A percentile compares a stretch with the other conserved stretches of the same genome.
Evolutionary conservation across 1,139 yeast species (phyloP).

Genomic region (Nakaseomyces uthaithaninus): DNA sequence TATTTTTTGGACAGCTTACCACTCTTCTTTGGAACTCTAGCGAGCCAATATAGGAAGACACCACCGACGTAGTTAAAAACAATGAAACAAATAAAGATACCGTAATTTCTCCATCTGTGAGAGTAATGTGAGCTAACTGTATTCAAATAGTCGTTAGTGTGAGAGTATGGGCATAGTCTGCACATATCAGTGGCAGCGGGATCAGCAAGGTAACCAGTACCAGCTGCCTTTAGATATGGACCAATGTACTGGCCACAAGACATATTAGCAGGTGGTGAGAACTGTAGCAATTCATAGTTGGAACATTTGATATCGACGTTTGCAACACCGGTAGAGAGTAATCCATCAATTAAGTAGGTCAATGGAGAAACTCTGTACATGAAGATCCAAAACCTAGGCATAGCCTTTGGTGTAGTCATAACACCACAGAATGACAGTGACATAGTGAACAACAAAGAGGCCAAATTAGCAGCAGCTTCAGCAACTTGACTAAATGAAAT

Average conservation of each 20-base stretch:
- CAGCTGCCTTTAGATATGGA: slow-evolving; percentile 38
- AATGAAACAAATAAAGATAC: slow-evolving; percentile 38
- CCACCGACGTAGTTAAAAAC: slow-evolving; percentile 45
- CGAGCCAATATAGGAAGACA: slow-evolving; percentile 56
- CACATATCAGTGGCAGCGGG: slow-evolving; percentile 39
- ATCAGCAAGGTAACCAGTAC: slow-evolving; percentile 46
- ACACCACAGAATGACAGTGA: slow-evolving; percentile 76
- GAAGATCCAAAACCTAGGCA: slow-evolving; percentile 54
- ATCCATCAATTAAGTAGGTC: slow-evolving; percentile 46
- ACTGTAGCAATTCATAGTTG: slow-evolving; percentile 36
- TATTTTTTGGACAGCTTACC: slow-evolving; percentile 10
- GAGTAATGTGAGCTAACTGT: slow-evolving; percentile 37
- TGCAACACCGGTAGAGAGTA: slow-evolving; percentile 46
- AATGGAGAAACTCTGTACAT: slow-evolving; percentile 55
- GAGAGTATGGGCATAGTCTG: slow-evolving; percentile 40
- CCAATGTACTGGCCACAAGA: slow-evolving; percentile 48
- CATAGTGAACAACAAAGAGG: slow-evolving; percentile 54
- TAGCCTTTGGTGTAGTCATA: slow-evolving; percentile 45
- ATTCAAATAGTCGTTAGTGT: slow-evolving; percentile 44
- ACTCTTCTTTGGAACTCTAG: slow-evolving; percentile 54
- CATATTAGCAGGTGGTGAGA: slow-evolving; percentile 40
- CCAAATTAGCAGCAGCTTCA: slow-evolving; percentile 63
- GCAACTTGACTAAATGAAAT: slow-evolving; percentile 45
- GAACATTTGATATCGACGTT: slow-evolving; percentile 41
- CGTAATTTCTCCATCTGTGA: slow-evolving; percentile 58